Percentiles rank a stretch among this genome's conserved stretches.
phyloP scores from a whole-genome alignment of 495 filamentous ascomycete genomes.

The Penicillium arizonense region DNA sequence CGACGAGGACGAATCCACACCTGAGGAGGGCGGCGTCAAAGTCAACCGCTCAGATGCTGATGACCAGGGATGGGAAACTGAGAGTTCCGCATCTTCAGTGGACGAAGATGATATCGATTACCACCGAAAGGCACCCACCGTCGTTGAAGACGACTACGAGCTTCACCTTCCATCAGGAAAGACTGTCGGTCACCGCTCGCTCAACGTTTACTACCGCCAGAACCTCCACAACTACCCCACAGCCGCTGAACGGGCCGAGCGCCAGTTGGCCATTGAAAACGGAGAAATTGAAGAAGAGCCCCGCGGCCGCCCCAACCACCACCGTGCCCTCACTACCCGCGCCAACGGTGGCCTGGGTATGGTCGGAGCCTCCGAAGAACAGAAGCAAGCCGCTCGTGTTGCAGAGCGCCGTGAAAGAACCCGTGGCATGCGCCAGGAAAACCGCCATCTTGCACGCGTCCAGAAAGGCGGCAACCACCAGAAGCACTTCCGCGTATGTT shows the following conservation, averaged over 20 bases:
- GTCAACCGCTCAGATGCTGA: slow-evolving; percentile 40
- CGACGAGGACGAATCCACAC: slow-evolving; percentile 45
- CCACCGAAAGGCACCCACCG: slow-evolving; percentile 57
- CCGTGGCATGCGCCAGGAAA: slow-evolving; percentile 57
- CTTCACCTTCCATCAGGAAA: slow-evolving; percentile 89
- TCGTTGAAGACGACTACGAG: slow-evolving; percentile 86
- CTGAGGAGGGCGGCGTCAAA: slow-evolving; percentile 39
- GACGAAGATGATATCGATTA: slow-evolving; percentile 51
- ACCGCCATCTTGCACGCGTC: slow-evolving; percentile 59
- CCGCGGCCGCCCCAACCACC: slow-evolving; percentile 39
- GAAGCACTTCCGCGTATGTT: slow-evolving; percentile 71
- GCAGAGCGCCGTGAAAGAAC: slow-evolving; percentile 67
- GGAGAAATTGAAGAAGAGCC: slow-evolving; percentile 47
- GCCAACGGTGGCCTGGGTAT: slow-evolving; percentile 75
- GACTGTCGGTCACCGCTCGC: slow-evolving; percentile 85
- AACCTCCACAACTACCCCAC: slow-evolving; percentile 83
- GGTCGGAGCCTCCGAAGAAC: slow-evolving; percentile 67
- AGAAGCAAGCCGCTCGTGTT: slow-evolving; percentile 61
- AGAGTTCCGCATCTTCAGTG: slow-evolving; percentile 78
- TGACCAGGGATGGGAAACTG: slow-evolving; percentile 88
- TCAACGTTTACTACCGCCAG: slow-evolving; percentile 85
- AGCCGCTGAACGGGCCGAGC: slow-evolving; percentile 55
- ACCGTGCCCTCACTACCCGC: slow-evolving; percentile 60
- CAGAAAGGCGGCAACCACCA: slow-evolving; percentile 67
- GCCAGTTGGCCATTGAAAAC: slow-evolving; percentile 47